Conservation (phyloP, 495 filamentous ascomycete genomes). For the Tuber magnatum region DNA sequence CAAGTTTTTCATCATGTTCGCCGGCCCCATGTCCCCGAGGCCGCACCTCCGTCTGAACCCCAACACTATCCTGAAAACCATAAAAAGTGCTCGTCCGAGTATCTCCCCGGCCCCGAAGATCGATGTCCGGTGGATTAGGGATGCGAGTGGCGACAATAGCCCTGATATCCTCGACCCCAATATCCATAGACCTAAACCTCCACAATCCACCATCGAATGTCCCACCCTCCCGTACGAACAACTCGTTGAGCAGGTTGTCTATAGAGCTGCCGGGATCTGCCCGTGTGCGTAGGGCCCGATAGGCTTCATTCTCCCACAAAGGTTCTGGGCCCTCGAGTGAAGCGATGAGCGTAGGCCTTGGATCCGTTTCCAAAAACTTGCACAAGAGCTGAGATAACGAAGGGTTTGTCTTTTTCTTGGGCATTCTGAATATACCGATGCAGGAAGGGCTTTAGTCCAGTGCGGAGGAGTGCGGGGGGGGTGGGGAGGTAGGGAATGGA, state of each 20-base stretch:
- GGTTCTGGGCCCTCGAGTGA: neutral
- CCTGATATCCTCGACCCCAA: neutral
- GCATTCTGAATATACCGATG: neutral
- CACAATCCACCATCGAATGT: neutral
- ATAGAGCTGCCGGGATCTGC: neutral
- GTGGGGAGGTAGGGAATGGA: neutral
- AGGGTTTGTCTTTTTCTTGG: neutral
- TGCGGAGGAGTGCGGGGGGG: neutral
- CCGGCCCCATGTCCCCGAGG: neutral
- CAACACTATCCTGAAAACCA: neutral
- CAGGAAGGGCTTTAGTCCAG: neutral
- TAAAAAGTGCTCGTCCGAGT: neutral
- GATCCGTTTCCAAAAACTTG: neutral
- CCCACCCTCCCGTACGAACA: neutral
- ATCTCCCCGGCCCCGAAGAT: neutral
- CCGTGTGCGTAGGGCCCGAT: neutral
- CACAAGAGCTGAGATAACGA: neutral
- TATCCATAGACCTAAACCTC: neutral
- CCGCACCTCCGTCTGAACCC: neutral
- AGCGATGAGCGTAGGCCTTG: neutral
- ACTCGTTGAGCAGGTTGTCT: neutral
- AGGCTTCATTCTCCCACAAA: constrained; percentile 3
- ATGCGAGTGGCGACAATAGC: constrained; percentile 1
- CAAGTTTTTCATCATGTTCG: neutral
- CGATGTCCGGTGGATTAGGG: neutral